Base-by-base conservation (phyloP, 192 early-diverging fungal genomes). In the Coemansia sp. region DNA sequence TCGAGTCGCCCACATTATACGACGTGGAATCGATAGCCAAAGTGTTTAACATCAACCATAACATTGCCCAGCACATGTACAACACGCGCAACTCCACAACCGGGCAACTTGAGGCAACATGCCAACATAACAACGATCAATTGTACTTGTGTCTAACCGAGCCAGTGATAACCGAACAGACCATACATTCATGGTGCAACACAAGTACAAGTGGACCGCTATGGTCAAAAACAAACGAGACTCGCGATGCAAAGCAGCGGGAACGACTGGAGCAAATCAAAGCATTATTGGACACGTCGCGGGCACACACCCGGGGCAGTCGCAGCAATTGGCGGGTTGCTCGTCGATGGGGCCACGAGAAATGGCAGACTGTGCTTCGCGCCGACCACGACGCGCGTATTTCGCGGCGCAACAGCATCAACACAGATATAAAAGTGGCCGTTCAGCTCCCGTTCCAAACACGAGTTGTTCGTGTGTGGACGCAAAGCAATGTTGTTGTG, bases 121-220 rank as follows among this genome's bases (percentile, higher is more conserved):
- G 51, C 50, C 61, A 37, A 7, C 29, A 38, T 4, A 41, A 16
- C 29, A 48, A 31, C 8, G 51, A 25, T 12, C 27, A 54, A 14
- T n/a, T 54, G 0, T 63, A 63, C 37, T 21, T 63, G 50, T 51
- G 61, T 51, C 54, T 50, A 38, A 27, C 61, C 8, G 61, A 63
- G 35, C 19, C 29, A 27, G 19, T 19, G 19, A 37, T 41, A 23
- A 41, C 29, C 48, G 21, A 49, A 17, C 48, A 49, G 21, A 53
- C 21, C 22, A 53, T 35, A 6, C 31, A 35, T 7, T 0, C 51
- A 53, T 53, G 51, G 31, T 35, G 31, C 31, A 35, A 35, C 8
- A 35, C 31, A 35, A 29, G 31, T 0, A 35, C 31, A 35, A 35
- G 31, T 35, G 7, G 31, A 9, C 31, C 7, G 6, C 31, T 6